Base-by-base conservation (phyloP, 2,329 filamentous ascomycete genomes). In the Ilyonectria destructans region DNA sequence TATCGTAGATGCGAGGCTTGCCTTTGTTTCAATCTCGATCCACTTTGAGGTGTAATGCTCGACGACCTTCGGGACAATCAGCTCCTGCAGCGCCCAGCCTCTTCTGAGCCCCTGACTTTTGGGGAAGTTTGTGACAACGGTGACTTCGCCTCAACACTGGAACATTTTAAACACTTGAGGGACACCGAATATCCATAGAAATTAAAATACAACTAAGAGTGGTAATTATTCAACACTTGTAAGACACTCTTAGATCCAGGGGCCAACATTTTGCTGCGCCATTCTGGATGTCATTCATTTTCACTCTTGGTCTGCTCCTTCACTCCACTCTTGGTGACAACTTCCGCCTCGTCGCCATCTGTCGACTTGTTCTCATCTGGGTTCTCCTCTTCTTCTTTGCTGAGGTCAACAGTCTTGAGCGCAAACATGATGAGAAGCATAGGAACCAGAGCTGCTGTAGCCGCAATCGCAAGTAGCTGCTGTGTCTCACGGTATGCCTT, bases 401-500 rank as follows among this genome's bases (percentile, higher is more conserved):
- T 61, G 17, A 75, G 4, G n/a, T 75, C 60, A 5, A 77, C 64
- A 8, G 75, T 73, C 59, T 75, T 76, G 1, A 77, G 69, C 0
- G 69, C 68, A 45, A 76, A 75, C 74, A 77, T 77, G 7, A 76
- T 63, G 0, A 77, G 31, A 4, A 77, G 40, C 72, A 77, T 75
- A 1, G 74, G 75, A 7, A 69, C 73, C 13, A 77, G 68, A 2
- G 69, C 73, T 0, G 67, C 70, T 0, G 74, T 76, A 0, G 74
- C 72, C 5, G 74, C 75, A 10, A 78, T 77, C 3, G 76, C 76
- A 4, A 78, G 59, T 13, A 76, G 71, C 6, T 74, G 71, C 35
- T 78, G 75, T 0, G 76, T 77, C 67, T 78, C 74, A 0, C 77
- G 69, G 46, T 78, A 78, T 0, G 74, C 67, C n/a, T 67, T 62